Base-by-base conservation (phyloP, 2,329 filamentous ascomycete genomes). In the Aspergillus latus region DNA sequence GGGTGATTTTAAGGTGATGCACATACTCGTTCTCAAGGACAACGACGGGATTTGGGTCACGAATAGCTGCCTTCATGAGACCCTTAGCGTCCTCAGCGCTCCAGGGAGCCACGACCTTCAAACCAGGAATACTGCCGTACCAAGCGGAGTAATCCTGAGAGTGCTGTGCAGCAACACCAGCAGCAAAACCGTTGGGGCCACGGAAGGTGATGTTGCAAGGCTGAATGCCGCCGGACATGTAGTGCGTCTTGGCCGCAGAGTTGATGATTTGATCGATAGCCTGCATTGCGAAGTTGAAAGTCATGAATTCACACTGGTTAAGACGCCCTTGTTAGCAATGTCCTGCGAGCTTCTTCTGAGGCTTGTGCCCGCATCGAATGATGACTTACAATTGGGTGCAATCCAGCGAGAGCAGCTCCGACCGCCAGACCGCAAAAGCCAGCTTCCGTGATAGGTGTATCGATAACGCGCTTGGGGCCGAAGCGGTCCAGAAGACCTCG, bases 241-340 rank as follows among this genome's bases (percentile, higher is more conserved):
- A 99, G 73, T 99, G 93, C 56, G 94, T 99, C 85, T 99, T 99
- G 73, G 92, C 94, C 68, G 83, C 94, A 49, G 93, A 97, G 87
- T 99, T 99, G 86, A 99, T 92, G 74, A 99, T 90, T 78, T 99
- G 94, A 77, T 99, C 94, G 78, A 99, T 99, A 74, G 94, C 91
- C 82, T 99, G 94, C 94, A 99, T 99, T 77, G 94, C 93, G 75
- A 97, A 97, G 86, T 99, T 99, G 87, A 96, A 97, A 72, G 94
- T 99, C 94, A 99, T 99, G 84, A 99, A 99, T 82, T 99, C 94
- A 85, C 89, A 94, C 90, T 94, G 61, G 16, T 48, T 34, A 29
- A 3, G 45, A 16, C 40, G 15, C 28, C 36, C 45, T 16, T 43
- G 21, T 30, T 36, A 48, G n/a, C 28, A 54, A 29, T 48, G 52